Percentiles rank a stretch among this genome's conserved stretches.
Conservation (phyloP, 1,284 basidiomycete genomes). For the Pseudozyma sp. region DNA sequence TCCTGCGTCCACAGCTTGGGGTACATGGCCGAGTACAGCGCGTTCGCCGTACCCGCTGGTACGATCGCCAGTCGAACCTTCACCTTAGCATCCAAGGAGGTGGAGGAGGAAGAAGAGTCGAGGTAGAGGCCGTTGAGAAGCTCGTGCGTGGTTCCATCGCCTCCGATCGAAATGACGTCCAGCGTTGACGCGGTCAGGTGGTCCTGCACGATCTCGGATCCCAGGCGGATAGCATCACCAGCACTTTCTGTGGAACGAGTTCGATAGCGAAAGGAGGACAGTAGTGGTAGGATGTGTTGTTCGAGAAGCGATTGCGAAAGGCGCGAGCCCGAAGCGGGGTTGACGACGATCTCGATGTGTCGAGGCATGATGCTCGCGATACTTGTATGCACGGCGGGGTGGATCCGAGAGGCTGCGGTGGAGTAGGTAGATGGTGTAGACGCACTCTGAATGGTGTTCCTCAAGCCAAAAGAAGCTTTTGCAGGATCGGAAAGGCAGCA, state of each 20-base stretch:
- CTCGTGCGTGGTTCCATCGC: slow-evolving; percentile 69
- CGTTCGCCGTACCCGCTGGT: slow-evolving; percentile 93
- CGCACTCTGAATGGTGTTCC: no score
- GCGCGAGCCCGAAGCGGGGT: slow-evolving; percentile 18
- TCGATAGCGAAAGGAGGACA: background rate
- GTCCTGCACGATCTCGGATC: slow-evolving; percentile 13
- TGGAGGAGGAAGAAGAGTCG: no score
- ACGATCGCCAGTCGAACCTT: slow-evolving; percentile 68
- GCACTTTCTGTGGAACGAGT: slow-evolving; percentile 13
- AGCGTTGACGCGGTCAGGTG: background rate
- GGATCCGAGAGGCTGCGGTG: no score
- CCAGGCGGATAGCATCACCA: slow-evolving; percentile 39
- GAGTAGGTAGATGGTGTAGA: no score
- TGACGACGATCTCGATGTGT: slow-evolving; percentile 16
- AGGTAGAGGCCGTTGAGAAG: slow-evolving; percentile 59
- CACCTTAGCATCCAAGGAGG: slow-evolving; percentile 3
- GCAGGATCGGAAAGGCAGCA: no score
- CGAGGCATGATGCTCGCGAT: background rate
- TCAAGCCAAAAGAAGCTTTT: no score
- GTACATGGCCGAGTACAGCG: slow-evolving; percentile 77
- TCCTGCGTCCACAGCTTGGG: slow-evolving; percentile 65
- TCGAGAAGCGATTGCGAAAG: slow-evolving; percentile 1
- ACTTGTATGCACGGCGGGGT: no score
- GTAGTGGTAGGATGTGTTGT: slow-evolving; percentile 13
- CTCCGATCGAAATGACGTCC: slow-evolving; percentile 62